Base-by-base conservation (phyloP, 805 yeast genomes). In the Sugiyamaella chiloensis region DNA sequence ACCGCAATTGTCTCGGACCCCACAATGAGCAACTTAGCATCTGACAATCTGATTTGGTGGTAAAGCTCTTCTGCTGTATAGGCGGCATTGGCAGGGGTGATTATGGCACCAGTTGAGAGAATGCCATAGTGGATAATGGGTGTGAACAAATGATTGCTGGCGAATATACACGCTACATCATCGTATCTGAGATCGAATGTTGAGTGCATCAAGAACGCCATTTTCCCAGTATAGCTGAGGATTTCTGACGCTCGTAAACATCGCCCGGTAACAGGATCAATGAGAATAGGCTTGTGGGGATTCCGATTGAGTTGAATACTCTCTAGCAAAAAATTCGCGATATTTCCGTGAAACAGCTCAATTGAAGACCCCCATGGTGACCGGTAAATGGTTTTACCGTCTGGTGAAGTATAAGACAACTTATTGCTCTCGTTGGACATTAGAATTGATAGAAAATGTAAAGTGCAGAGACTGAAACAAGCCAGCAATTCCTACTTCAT, bases 41-140 rank as follows among this genome's bases (percentile, higher is more conserved):
- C 32, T 5, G 54, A 44, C 34, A 49, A 44, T 23, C 34, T 21
- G 26, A 64, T 26, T 47, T 65, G 69, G 47, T 60, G 58, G 11
- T 57, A 55, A 6, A 66, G 56, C 48, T 66, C 70, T 16, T 58
- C 57, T 12, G 61, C 51, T 19, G 54, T 58, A 55, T 65, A 67
- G 49, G 58, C 57, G 27, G 61, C 52, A 26, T 65, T 65, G 1
- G 67, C 66, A 12, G 70, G 70, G 6, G 63, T 52, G 1, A 66
- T 50, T 3, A 60, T 50, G 7, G 59, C 70, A 1, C 65, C 68
- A 7, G 55, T 50, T 2, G 55, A 31, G 17, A 64, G 37, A n/a
- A 58, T 42, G 1, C 60, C 64, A 35, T 56, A 52, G 48, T 65
- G 69, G 11, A 64, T 42, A 1, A 57, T 52, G 4, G 64, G 60